phyloP scores from a whole-genome alignment of 768 basidiomycete species.

The Boletus rufocinnamomeus region DNA sequence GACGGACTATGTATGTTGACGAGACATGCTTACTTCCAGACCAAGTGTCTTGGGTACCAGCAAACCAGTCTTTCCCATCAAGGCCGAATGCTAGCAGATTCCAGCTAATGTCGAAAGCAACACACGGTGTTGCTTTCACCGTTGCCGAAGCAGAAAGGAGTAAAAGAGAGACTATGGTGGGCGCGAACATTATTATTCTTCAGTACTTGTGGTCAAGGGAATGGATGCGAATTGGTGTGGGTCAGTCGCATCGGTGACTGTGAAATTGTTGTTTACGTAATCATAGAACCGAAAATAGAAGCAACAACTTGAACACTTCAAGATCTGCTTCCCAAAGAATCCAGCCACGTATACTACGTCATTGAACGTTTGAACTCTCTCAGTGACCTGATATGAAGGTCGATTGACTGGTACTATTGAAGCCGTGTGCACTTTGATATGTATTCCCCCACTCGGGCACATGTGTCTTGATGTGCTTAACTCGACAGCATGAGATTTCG shows the following conservation, averaged over 20 bases:
- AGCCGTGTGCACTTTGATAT: neutral
- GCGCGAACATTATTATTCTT: conserved; percentile 36
- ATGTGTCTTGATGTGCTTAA: neutral
- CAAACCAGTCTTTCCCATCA: conserved; percentile 80
- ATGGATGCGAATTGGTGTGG: neutral
- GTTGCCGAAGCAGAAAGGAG: conserved; percentile 37
- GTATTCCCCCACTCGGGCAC: too few species aligned
- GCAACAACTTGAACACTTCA: too few species aligned
- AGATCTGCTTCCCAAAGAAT: too few species aligned
- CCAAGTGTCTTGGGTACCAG: conserved; percentile 75
- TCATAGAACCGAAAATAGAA: too few species aligned
- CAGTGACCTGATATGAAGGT: too few species aligned
- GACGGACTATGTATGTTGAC: neutral
- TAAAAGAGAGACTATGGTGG: conserved; percentile 58
- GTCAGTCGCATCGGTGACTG: neutral
- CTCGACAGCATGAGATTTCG: too few species aligned
- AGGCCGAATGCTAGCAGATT: conserved; percentile 88
- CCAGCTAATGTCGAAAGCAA: conserved; percentile 78
- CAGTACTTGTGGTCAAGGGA: conserved; percentile 1
- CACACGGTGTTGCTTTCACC: conserved; percentile 55
- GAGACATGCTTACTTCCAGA: conserved; percentile 43
- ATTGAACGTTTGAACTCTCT: too few species aligned
- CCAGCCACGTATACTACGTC: too few species aligned
- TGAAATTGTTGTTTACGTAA: neutral
- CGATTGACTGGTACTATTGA: neutral